Evolutionary conservation across 495 filamentous ascomycete species (phyloP), one percentile per base, ranked within the genome.

Genomic region (Penicillium salamii): DNA sequence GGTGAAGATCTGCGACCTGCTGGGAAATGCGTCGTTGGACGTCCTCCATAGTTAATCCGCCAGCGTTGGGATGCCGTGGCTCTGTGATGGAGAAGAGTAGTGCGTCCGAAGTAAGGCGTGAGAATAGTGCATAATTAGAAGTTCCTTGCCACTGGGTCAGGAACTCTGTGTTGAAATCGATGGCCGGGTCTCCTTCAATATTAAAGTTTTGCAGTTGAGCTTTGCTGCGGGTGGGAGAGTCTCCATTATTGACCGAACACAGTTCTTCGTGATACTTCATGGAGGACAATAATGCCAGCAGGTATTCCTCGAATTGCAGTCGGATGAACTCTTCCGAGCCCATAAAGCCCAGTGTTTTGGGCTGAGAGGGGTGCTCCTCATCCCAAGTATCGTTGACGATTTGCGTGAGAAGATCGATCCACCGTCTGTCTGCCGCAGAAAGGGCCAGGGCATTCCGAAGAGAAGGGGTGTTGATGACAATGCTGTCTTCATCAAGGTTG

Each of bases 321-420:
- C 93, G 82, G 59, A 98, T 97, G 64, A 97, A 97, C 62, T 97
- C 95, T 72, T 98, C 93, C 50, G 91, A 96, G 42, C 93, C 93
- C 57, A 90, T 86, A 62, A 96, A 98, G 14, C 91, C 92, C 75
- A 95, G 86, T 6, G 90, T 96, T 57, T 91, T 96, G 13, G 93
- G 93, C 34, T 87, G 81, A 42, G 83, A 77, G 6, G 93, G 93
- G 66, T 97, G 91, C 5, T 82, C 74, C 31, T 95, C 89, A 68
- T 97, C 92, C 93, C 93, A 98, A 1, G 91, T 96, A 49, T 97
- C 91, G 57, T 90, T 89, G 28, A 98, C 89, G 35, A 90, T 87
- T 63, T 95, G 89, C 7, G 90, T 91, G 34, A 98, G 78, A 55
- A 91, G 90, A 66, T 98, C 93, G 52, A 97, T 96, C 92, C 92